These are phyloP conservation scores for Pneumocystis carinii DNA, from an alignment of 1,139 yeast species.

Conservation along the genomic window DNA sequence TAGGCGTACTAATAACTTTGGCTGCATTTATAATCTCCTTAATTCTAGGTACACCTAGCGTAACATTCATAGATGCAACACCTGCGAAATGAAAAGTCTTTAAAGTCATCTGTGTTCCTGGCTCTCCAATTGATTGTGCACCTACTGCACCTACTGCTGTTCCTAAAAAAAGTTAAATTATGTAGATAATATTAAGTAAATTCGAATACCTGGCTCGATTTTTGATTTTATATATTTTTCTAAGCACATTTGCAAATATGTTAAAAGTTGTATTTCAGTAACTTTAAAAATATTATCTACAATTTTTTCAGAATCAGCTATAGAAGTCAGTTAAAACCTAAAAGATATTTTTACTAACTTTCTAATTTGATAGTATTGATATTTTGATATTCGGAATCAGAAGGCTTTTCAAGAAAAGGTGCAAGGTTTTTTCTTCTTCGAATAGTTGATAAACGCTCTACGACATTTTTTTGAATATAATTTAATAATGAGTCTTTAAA, in stretches of 20 bases:
- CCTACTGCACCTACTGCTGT: slow-evolving; percentile 99
- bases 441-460: slow-evolving; percentile 39
- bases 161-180: slow-evolving; percentile 29
- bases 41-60: slow-evolving; percentile 97
- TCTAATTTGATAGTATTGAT: slow-evolving; percentile 32
- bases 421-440: slow-evolving; percentile 43
- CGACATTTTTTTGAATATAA: slow-evolving; percentile 48
- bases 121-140: slow-evolving; percentile 97
- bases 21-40: slow-evolving; percentile 97
- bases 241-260: slow-evolving; percentile 63
- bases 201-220: slow-evolving; percentile 53
- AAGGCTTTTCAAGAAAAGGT: slow-evolving; percentile 32
- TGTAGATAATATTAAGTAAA: neutral
- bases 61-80: slow-evolving; percentile 97
- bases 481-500: slow-evolving; percentile 75
- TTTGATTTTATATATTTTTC: slow-evolving; percentile 75
- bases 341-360: neutral
- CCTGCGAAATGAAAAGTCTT: slow-evolving; percentile 99
- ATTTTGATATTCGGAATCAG: slow-evolving; percentile 24
- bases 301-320: slow-evolving; percentile 29
- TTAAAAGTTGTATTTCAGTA: slow-evolving; percentile 42
- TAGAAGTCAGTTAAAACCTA: slow-evolving; percentile 15
- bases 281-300: slow-evolving; percentile 65
- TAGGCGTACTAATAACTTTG: slow-evolving; percentile 88
- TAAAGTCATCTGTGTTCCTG: slow-evolving; percentile 98